phyloP scores from a whole-genome alignment of 176 grass and related monocot genomes.

The Musa schizocarpa region DNA sequence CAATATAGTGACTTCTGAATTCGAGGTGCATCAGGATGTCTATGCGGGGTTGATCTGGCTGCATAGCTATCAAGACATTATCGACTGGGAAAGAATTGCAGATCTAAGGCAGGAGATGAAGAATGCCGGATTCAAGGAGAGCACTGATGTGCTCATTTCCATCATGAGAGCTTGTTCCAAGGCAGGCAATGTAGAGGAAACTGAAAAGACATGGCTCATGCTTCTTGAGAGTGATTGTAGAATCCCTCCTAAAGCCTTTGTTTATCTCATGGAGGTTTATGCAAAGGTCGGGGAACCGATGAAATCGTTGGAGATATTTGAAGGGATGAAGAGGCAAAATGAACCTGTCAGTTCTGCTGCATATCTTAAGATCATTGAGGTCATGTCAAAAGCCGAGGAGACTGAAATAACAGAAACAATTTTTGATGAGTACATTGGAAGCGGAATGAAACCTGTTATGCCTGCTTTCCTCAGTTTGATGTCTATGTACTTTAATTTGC shows the following conservation, averaged over 20 bases:
- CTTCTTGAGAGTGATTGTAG: conserved; percentile 51
- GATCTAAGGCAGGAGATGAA: conserved; percentile 70
- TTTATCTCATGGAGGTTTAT: conserved; percentile 86
- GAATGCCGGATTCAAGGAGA: conserved; percentile 48
- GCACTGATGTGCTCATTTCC: conserved; percentile 69
- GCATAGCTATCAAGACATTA: conserved; percentile 88
- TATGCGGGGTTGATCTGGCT: conserved; percentile 88
- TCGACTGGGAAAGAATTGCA: conserved; percentile 62
- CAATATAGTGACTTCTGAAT: conserved; percentile 64
- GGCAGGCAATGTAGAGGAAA: conserved; percentile 69
- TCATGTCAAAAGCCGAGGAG: conserved; percentile 55
- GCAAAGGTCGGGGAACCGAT: conserved; percentile 39
- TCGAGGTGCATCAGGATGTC: conserved; percentile 60
- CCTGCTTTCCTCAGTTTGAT: conserved; percentile 76
- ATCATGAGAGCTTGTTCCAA: conserved; percentile 86
- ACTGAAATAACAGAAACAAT: conserved; percentile 50
- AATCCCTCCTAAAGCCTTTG: conserved; percentile 65
- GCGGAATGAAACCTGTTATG: conserved; percentile 77
- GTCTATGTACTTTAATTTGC: conserved; percentile 69
- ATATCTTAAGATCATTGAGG: conserved; percentile 90
- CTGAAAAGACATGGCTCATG: conserved; percentile 59
- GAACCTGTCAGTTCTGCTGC: conserved; percentile 53
- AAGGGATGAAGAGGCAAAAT: conserved; percentile 62
- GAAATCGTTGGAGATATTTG: conserved; percentile 85
- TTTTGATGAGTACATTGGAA: conserved; percentile 65